Conservation (phyloP, 164 flowering plant species). For the Dillenia turbinata region DNA sequence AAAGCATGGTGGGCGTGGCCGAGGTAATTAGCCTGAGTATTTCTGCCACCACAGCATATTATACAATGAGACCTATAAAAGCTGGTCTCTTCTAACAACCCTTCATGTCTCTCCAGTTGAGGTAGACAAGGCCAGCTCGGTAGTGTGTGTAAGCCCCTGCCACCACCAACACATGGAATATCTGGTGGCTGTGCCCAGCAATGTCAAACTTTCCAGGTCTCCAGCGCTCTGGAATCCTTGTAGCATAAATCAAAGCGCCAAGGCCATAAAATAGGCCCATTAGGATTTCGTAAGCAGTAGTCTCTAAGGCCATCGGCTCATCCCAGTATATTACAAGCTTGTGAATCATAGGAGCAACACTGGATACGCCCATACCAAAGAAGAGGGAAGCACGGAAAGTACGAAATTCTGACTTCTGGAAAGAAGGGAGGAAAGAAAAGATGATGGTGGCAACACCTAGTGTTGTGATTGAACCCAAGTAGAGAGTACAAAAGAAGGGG, state of each 20-base stretch:
- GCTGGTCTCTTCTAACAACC: conserved; percentile 45
- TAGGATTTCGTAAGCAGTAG: conserved; percentile 78
- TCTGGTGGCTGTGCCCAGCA: conserved; percentile 94
- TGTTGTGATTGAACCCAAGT: conserved; percentile 81
- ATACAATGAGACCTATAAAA: no score
- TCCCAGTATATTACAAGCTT: conserved; percentile 65
- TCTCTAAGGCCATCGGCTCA: conserved; percentile 80
- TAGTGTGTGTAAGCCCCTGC: conserved; percentile 95
- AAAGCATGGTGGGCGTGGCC: no score
- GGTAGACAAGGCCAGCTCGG: conserved; percentile 78
- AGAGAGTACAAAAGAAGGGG: conserved; percentile 84
- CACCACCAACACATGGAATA: conserved; percentile 86
- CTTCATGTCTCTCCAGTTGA: conserved; percentile 77
- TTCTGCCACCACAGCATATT: no score
- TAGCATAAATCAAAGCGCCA: conserved; percentile 83
- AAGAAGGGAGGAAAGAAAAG: conserved; percentile 73
- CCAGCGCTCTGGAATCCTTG: conserved; percentile 92
- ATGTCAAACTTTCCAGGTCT: conserved; percentile 95
- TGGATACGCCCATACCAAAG: conserved; percentile 89
- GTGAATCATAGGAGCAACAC: conserved; percentile 78
- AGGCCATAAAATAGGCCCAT: conserved; percentile 82
- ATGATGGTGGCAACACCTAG: conserved; percentile 66
- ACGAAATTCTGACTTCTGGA: conserved; percentile 79
- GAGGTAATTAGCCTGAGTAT: no score
- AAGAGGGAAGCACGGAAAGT: conserved; percentile 67